phyloP scores from a whole-genome alignment of 345 rosid genomes.

The Pugionium dolabratum region DNA sequence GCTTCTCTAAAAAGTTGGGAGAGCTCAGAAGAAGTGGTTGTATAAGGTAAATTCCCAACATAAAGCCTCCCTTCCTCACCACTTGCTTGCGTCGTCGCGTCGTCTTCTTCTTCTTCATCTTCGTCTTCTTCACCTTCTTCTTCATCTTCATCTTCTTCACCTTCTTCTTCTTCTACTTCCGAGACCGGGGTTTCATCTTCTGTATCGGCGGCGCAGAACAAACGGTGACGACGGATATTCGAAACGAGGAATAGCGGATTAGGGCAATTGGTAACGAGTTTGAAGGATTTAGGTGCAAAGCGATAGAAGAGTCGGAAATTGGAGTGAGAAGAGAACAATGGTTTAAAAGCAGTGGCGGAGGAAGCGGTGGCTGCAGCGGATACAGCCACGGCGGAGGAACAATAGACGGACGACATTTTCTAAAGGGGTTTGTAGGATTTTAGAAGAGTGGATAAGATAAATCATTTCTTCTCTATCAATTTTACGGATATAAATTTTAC shows the following conservation, averaged over 20 bases:
- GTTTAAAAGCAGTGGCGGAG: constrained; percentile 14
- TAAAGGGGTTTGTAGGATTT: not conserved
- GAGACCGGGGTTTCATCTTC: constrained; percentile 21
- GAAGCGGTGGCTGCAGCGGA: constrained; percentile 26
- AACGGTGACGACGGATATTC: constrained; percentile 37
- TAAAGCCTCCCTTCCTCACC: constrained; percentile 67
- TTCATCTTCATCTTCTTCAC: constrained; percentile 30
- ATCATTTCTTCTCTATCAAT: not conserved
- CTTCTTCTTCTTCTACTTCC: constrained; percentile 37
- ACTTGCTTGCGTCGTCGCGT: constrained; percentile 36
- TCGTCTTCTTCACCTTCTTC: constrained; percentile 40
- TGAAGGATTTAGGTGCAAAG: constrained; percentile 44
- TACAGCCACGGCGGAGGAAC: constrained; percentile 34
- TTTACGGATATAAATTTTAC: not conserved
- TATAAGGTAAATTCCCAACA: constrained; percentile 80
- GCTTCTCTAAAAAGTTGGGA: constrained; percentile 66
- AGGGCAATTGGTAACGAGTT: constrained; percentile 41
- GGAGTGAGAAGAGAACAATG: constrained; percentile 20
- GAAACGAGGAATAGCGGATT: constrained; percentile 36
- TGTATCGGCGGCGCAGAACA: constrained; percentile 45
- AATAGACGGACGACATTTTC: constrained; percentile 30
- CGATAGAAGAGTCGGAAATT: constrained; percentile 37
- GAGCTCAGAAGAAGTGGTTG: constrained; percentile 65
- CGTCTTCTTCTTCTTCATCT: constrained; percentile 36
- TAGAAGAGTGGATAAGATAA: constrained; percentile 30